Percentiles rank a stretch among this genome's conserved stretches.
Evolutionary conservation across 495 filamentous ascomycete genomes (phyloP).

Genomic region (Chaetomium fimeti): DNA sequence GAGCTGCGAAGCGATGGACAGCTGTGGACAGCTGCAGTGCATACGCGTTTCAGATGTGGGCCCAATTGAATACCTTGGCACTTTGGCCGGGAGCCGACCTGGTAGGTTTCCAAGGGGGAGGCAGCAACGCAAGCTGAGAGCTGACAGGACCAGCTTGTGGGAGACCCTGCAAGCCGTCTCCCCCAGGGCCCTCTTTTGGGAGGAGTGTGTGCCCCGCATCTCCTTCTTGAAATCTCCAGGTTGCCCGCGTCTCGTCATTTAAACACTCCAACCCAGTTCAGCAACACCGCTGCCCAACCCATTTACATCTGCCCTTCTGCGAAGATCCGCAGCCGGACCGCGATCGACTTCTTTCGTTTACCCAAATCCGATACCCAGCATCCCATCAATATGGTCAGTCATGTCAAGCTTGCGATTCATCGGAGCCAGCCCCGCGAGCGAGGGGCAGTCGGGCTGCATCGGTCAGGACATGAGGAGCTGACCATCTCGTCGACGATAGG

Average conservation of each 20-base stretch:
- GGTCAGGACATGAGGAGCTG: slow-evolving; percentile 23
- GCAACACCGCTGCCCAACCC: slow-evolving; percentile 19
- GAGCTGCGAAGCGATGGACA: slow-evolving; percentile 1
- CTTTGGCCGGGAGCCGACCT: background rate
- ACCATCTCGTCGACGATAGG: slow-evolving; percentile 49
- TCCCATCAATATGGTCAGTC: slow-evolving; percentile 24
- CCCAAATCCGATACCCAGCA: background rate
- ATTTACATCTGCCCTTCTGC: slow-evolving; percentile 14
- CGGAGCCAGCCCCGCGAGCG: slow-evolving; percentile 33
- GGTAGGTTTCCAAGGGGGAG: background rate
- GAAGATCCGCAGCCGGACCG: slow-evolving; percentile 5
- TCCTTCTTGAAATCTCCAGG: slow-evolving; percentile 29
- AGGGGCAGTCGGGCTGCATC: slow-evolving; percentile 24
- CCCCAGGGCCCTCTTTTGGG: slow-evolving; percentile 14
- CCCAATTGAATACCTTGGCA: background rate
- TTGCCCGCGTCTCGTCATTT: slow-evolving; percentile 27
- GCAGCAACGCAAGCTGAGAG: background rate
- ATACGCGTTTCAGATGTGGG: background rate
- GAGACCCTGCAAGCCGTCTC: slow-evolving; percentile 10
- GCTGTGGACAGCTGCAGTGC: slow-evolving; percentile 11
- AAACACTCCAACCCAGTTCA: slow-evolving; percentile 19
- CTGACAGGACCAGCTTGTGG: background rate
- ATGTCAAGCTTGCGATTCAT: background rate
- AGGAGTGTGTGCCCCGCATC: slow-evolving; percentile 24
- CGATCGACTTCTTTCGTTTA: slow-evolving; percentile 5